Base-by-base conservation (phyloP, 176 grass and related monocot species). In the Phragmites australis region DNA sequence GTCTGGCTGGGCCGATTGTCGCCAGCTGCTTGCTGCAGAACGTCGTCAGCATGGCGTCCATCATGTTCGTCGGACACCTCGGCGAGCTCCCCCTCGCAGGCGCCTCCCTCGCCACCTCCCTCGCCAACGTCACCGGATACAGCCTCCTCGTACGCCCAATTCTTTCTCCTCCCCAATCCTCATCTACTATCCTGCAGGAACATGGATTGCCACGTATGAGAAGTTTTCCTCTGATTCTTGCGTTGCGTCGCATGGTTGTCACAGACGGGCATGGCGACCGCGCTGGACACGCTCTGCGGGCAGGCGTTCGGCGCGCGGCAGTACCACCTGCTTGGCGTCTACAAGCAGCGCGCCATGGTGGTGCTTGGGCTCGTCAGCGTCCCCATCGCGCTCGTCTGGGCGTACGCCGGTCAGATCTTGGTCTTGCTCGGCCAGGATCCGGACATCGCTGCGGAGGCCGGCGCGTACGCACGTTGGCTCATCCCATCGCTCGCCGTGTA, bases 331-430 rank as follows among this genome's bases (percentile, higher is more conserved):
- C 55, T 91, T 9, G 81, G 85, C 46, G 80, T 91, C 2, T 70
- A 91, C 66, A 88, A 77, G 69, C 90, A 92, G 72, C 76, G 83
- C 0, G 86, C 79, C 11, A 83, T 80, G 90, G 23, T 92, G 9
- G 70, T 86, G 19, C 79, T 89, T 5, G 32, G 78, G 5, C 42
- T 86, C 26, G 47, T 78, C 12, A 60, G 74, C 75, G 43, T 92
- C 13, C 86, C 78, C 0, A 52, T 92, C 2, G 68, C 83, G 6
- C 22, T 2, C 14, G 9, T 89, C 43, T 88, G 66, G 77, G 22
- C 43, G n/a, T 89, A 65, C 83, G 72, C 83, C 9, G 77, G 76
- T 34, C 39, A 74, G 23, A 83, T 92, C 66, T 82, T 86, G 21
- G 6, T 61, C 2, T 39, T 74, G 26, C 73, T 61, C n/a, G 74